Evolutionary conservation across 148 eudicot species (phyloP).

Genomic region (Salicornia ramosissima): DNA sequence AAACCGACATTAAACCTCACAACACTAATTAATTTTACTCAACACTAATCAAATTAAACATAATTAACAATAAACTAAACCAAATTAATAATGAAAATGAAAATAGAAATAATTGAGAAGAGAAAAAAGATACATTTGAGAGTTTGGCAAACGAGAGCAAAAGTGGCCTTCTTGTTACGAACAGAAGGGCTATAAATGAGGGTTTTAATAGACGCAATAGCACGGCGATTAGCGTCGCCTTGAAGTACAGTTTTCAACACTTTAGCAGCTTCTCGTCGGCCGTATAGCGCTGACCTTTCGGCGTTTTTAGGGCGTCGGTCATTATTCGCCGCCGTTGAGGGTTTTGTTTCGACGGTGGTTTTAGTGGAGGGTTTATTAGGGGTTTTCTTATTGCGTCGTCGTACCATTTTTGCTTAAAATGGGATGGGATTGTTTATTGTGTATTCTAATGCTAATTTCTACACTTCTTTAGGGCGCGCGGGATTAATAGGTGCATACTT

Average conservation of each 20-base stretch:
- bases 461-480: too few relatives aligned
- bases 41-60: neutral
- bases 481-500: too few relatives aligned
- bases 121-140: conserved; percentile 50
- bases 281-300: conserved; percentile 70
- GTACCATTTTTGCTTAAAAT: neutral
- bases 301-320: conserved; percentile 39
- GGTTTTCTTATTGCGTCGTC: conserved; percentile 5
- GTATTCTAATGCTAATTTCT: too few relatives aligned
- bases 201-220: conserved; percentile 69
- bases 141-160: conserved; percentile 82
- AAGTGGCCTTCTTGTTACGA: conserved; percentile 77
- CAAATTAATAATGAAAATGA: neutral
- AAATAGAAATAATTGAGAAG: neutral
- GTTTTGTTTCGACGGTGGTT: neutral
- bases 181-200: conserved; percentile 65
- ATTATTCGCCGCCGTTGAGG: neutral
- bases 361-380: neutral
- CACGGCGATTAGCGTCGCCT: conserved; percentile 71
- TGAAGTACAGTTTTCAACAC: conserved; percentile 51
- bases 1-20: neutral
- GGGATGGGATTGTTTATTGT: too few relatives aligned
- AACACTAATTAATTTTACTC: neutral
- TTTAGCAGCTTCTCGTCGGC: conserved; percentile 87
- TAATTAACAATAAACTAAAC: neutral